These are phyloP conservation scores for Cinnamomum chago DNA, from an alignment of 164 flowering plant genomes.

Conservation along the genomic window DNA sequence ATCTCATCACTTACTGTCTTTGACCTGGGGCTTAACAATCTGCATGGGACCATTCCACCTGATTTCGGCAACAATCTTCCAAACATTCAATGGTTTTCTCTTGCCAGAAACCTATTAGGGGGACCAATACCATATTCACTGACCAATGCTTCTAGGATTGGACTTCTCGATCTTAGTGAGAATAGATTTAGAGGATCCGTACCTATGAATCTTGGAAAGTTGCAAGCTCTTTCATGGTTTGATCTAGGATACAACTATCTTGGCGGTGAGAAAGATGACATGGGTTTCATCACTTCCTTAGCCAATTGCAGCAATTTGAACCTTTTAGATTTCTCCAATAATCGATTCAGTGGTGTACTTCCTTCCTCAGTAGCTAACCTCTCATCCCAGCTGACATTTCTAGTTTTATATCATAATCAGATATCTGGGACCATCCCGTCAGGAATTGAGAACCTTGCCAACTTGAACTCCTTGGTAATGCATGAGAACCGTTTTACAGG, in stretches of 20 bases:
- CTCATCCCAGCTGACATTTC: not conserved
- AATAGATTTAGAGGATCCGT: not conserved
- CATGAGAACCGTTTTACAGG: constrained; percentile 18
- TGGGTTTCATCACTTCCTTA: not conserved
- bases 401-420: not conserved
- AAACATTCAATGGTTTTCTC: not conserved
- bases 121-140: not conserved
- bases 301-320: not conserved
- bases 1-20: not conserved
- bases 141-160: not conserved
- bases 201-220: not conserved
- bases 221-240: not conserved
- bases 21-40: not conserved
- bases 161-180: accelerated
- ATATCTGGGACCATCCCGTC: constrained; percentile 17
- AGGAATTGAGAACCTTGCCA: constrained; percentile 23
- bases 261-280: not conserved
- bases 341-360: not conserved
- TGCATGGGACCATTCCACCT: not conserved
- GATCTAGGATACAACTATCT: not conserved
- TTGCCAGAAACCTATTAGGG: accelerated
- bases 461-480: constrained; percentile 1
- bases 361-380: constrained; percentile 21
- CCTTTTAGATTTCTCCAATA: not conserved
- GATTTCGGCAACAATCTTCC: not conserved